phyloP scores from a whole-genome alignment of 495 filamentous ascomycete species.

The Hypoxylon lienhwacheense region DNA sequence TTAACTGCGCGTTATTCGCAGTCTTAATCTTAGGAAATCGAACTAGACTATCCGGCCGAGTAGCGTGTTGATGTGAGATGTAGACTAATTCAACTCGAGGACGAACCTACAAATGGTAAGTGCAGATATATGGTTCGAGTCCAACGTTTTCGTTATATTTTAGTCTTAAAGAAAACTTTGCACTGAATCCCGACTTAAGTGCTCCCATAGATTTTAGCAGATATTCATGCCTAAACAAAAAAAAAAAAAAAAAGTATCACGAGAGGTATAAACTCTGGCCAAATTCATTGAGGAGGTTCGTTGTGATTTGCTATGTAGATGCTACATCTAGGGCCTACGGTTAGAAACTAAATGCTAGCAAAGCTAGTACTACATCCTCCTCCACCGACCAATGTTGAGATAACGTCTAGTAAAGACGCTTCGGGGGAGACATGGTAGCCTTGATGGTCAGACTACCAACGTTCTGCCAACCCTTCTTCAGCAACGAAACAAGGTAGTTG shows the following conservation, averaged over 20 bases:
- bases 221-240: no score
- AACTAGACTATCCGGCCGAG: no score
- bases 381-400: conserved; percentile 16
- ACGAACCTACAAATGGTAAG: no score
- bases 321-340: conserved; percentile 4
- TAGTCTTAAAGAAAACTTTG: no score
- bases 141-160: no score
- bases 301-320: conserved; percentile 32
- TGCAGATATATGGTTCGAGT: no score
- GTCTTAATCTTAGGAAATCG: no score
- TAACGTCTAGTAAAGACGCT: conserved; percentile 80
- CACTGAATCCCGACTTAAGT: no score
- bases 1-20: background rate
- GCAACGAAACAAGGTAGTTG: conserved; percentile 97
- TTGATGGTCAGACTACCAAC: conserved; percentile 99
- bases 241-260: no score
- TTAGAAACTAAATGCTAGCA: conserved; percentile 16
- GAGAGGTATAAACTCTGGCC: no score
- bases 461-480: conserved; percentile 99
- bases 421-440: conserved; percentile 97
- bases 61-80: no score
- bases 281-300: conserved; percentile 28
- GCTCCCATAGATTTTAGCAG: background rate
- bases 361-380: conserved; percentile 36
- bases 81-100: no score